phyloP scores from a whole-genome alignment of 1,139 yeast species.

The Maudiozyma humilis region DNA sequence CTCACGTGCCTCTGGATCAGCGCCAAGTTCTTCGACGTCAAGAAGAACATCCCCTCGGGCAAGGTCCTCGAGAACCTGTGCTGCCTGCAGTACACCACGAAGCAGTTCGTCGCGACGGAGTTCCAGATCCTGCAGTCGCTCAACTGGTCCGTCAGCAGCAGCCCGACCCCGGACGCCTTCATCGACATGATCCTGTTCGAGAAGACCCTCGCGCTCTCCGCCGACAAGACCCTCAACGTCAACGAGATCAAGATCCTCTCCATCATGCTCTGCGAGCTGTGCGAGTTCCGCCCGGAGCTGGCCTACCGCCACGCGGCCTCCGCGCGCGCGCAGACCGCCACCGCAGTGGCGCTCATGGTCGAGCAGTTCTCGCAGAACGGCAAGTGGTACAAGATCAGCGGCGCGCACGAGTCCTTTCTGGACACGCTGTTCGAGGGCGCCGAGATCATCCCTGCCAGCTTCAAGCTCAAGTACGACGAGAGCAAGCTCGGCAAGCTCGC shows the following conservation, averaged over 20 bases:
- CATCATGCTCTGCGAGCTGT: conserved; percentile 14
- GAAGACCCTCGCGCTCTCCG: conserved; percentile 1
- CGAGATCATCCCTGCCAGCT: conserved; percentile 12
- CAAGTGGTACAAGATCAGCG: not conserved
- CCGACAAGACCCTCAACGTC: conserved; percentile 12
- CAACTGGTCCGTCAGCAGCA: conserved; percentile 16
- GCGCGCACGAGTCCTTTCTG: not conserved
- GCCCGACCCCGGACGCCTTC: conserved; percentile 14
- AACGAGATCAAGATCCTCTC: conserved; percentile 21
- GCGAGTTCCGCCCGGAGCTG: conserved; percentile 10
- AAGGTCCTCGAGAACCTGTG: conserved; percentile 42
- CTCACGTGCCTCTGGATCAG: conserved; percentile 67
- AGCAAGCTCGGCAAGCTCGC: not conserved
- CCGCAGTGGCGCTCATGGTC: conserved; percentile 5
- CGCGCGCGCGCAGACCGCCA: conserved; percentile 1
- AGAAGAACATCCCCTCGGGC: conserved; percentile 55
- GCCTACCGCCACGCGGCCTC: conserved; percentile 8
- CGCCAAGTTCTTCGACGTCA: conserved; percentile 62
- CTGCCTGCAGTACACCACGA: conserved; percentile 52
- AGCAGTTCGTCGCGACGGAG: conserved; percentile 59
- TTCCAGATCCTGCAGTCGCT: conserved; percentile 46
- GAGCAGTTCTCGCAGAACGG: not conserved
- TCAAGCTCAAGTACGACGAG: conserved; percentile 13
- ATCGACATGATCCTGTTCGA: conserved; percentile 13
- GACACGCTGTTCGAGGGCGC: not conserved